Evolutionary conservation across 2,329 filamentous ascomycete species (phyloP), one percentile per base, ranked within the genome.

Genomic region (Fusarium illudens): DNA sequence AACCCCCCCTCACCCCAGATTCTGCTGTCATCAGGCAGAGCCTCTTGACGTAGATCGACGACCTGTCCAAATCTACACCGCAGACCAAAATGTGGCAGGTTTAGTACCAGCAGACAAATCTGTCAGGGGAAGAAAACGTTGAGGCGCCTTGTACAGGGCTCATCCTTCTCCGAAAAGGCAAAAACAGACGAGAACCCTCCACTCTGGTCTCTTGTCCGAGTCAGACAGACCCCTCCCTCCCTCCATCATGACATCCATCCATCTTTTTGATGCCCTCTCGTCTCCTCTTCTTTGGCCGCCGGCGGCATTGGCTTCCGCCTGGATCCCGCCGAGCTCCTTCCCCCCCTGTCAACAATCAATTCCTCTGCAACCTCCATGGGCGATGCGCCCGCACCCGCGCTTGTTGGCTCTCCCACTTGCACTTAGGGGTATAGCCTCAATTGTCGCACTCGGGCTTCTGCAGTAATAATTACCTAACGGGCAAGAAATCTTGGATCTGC

Each of bases 371-470:
- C 39, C 39, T 44, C 20, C 44, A 30, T 32, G 25, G 44, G 25
- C 44, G 44, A 29, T 30, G 44, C 58, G 66, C 67, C 66, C 67
- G 58, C 62, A 63, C 64, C 61, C 71, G 61, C 68, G 63, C 62
- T 59, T 58, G 59, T 58, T 27, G 39, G 71, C 81, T 81, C 78
- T 77, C 81, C 77, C 76, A 86, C 83, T 83, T 86, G 84, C 84
- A 84, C 84, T 86, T 86, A 86, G 82, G 82, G 84, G 84, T 82
- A 82, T 85, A 86, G 84, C 77, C 73, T 71, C 69, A 62, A 65
- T 60, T 59, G 70, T 53, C 27, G 25, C n/a, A 11, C 27, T 46
- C 22, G 42, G 33, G 62, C 33, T 42, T 71, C 59, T 70, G 62
- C 51, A 71, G 70, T 72, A 73, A 70, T 54, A 74, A 73, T 74